phyloP scores from a whole-genome alignment of 495 filamentous ascomycete species.

The Astrothelium macrocarpum region DNA sequence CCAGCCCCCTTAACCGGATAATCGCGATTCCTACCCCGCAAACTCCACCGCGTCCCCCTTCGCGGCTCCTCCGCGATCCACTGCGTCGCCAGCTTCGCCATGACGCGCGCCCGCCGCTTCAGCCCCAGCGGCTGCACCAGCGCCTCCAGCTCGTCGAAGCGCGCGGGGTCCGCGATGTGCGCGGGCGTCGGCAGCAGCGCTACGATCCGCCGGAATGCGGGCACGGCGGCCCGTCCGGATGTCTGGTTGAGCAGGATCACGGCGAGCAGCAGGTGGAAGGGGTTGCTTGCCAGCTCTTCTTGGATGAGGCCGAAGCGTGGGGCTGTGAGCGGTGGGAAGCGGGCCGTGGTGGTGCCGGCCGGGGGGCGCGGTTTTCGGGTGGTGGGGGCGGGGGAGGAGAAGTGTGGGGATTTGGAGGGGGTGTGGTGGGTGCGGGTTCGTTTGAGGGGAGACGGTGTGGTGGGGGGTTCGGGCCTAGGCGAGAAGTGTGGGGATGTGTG shows the following conservation, averaged over 20 bases:
- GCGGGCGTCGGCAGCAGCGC: constrained; percentile 56
- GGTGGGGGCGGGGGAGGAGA: not conserved
- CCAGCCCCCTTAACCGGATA: constrained; percentile 55
- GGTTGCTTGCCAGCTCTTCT: constrained; percentile 61
- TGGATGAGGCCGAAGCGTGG: constrained; percentile 69
- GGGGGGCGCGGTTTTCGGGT: not conserved
- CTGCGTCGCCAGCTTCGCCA: constrained; percentile 55
- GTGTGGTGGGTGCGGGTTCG: not conserved
- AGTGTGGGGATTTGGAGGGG: not conserved
- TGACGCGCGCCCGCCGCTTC: constrained; percentile 50
- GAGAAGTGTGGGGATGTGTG: not conserved
- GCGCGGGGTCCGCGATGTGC: constrained; percentile 50
- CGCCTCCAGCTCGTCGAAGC: constrained; percentile 42
- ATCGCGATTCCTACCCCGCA: constrained; percentile 43
- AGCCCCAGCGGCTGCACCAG: constrained; percentile 70
- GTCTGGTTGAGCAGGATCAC: constrained; percentile 68
- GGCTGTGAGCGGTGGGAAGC: constrained; percentile 58
- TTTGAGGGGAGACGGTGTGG: not conserved
- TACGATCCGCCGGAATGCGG: constrained; percentile 63
- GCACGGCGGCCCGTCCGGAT: constrained; percentile 61
- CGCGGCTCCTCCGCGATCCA: constrained; percentile 60
- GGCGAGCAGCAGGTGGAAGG: constrained; percentile 37
- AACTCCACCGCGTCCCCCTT: constrained; percentile 44
- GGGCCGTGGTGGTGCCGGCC: constrained; percentile 49
- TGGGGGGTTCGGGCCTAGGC: not conserved